Percentiles rank a stretch among this genome's conserved stretches.
Evolutionary conservation across 306 rosid species (phyloP).

Genomic region (Casuarina glauca): DNA sequence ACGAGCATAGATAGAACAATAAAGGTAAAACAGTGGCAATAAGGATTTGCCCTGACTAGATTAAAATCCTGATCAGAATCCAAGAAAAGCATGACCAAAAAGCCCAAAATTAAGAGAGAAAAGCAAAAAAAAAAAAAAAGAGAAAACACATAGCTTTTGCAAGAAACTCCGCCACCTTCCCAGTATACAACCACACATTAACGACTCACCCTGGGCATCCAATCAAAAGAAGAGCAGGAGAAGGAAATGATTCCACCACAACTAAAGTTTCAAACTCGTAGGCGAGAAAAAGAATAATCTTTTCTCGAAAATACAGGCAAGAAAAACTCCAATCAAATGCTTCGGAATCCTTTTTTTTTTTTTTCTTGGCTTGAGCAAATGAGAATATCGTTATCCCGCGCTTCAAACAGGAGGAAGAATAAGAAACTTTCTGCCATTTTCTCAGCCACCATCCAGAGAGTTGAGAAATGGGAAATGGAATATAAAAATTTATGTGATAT

Average conservation of each 20-base stretch:
- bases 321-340: neutral
- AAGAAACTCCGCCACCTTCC: neutral
- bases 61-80: neutral
- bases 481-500: neutral
- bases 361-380: neutral
- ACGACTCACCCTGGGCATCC: neutral
- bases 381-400: neutral
- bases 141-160: neutral
- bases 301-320: neutral
- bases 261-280: neutral
- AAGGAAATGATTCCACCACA: neutral
- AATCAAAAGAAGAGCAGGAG: neutral
- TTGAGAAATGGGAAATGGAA: neutral
- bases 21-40: neutral
- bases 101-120: neutral
- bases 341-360: neutral
- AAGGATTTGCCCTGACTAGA: neutral
- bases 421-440: neutral
- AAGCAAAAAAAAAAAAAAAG: neutral
- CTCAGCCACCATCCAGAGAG: neutral
- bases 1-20: neutral
- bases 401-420: neutral
- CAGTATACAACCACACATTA: neutral
- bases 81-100: neutral
- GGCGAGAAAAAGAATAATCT: neutral